These are phyloP conservation scores for Tarenaya hassleriana DNA, from an alignment of 345 rosid species.

Conservation along the genomic window DNA sequence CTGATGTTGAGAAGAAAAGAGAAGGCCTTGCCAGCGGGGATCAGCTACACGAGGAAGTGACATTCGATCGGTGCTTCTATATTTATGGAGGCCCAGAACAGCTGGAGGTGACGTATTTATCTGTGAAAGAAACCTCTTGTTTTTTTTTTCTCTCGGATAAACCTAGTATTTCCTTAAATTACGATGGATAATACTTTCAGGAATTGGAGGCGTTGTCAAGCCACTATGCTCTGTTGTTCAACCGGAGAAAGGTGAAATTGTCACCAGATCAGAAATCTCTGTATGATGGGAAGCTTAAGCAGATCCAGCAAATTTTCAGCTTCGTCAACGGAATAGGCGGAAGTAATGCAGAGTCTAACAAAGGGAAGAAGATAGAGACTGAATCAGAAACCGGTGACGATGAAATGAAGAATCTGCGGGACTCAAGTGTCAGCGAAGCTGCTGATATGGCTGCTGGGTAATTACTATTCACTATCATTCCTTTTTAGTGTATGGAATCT, in stretches of 20 bases:
- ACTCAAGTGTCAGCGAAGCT: slow-evolving; percentile 83
- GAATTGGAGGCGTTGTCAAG: slow-evolving; percentile 88
- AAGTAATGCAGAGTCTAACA: slow-evolving; percentile 44
- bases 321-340: slow-evolving; percentile 50
- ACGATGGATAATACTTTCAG: slow-evolving; percentile 38
- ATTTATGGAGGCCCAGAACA: slow-evolving; percentile 99
- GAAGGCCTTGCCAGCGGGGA: slow-evolving; percentile 44
- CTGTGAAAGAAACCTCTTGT: slow-evolving; percentile 5
- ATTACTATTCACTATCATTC: slow-evolving; percentile 19
- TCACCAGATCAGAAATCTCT: slow-evolving; percentile 63
- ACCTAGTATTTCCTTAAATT: slow-evolving; percentile 15
- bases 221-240: slow-evolving; percentile 75
- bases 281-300: slow-evolving; percentile 77
- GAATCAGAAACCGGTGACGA: slow-evolving; percentile 52
- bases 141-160: background rate
- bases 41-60: slow-evolving; percentile 73
- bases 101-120: slow-evolving; percentile 56
- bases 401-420: slow-evolving; percentile 71
- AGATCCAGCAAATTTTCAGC: slow-evolving; percentile 69
- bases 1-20: slow-evolving; percentile 54
- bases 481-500: slow-evolving; percentile 10
- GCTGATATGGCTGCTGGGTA: slow-evolving; percentile 99
- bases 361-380: slow-evolving; percentile 81
- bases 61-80: slow-evolving; percentile 96
- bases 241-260: slow-evolving; percentile 78